A percentile compares a stretch with the other conserved stretches of the same genome.
Evolutionary conservation across 352 stramenopile species (phyloP).

Genomic region (Elongisporangium senticosum): DNA sequence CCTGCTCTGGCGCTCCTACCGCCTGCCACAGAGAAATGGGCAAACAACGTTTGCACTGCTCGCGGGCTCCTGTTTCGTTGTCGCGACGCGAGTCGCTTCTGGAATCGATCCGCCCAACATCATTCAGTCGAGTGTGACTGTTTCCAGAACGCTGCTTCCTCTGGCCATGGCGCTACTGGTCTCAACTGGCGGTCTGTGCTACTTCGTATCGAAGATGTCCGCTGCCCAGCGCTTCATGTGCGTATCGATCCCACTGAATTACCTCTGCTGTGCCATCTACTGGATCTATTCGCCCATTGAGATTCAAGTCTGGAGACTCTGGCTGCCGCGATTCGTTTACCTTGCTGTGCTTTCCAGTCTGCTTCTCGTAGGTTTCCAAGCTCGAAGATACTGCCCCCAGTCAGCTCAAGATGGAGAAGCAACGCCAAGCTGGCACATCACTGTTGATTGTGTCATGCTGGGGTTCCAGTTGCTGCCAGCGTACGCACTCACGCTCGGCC

Average conservation of each 20-base stretch:
- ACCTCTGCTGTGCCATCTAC: slow-evolving; percentile 31
- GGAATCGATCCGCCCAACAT: slow-evolving; percentile 61
- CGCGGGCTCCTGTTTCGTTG: slow-evolving; percentile 20
- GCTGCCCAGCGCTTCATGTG: slow-evolving; percentile 12
- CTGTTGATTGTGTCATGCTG: slow-evolving; percentile 21
- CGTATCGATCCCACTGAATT: slow-evolving; percentile 18
- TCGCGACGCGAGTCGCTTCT: slow-evolving; percentile 32
- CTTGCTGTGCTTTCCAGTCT: slow-evolving; percentile 18
- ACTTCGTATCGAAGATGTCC: slow-evolving; percentile 3
- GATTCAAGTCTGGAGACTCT: slow-evolving; percentile 32
- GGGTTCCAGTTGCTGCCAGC: slow-evolving; percentile 34
- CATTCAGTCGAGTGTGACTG: slow-evolving; percentile 41
- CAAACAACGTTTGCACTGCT: not conserved
- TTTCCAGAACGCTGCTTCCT: slow-evolving; percentile 32
- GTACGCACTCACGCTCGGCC: slow-evolving; percentile 61
- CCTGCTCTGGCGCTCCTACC: slow-evolving; percentile 24
- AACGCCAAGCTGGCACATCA: not conserved
- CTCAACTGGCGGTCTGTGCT: not conserved
- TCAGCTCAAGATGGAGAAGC: not conserved
- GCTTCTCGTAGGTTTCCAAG: slow-evolving; percentile 2
- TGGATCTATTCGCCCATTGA: slow-evolving; percentile 39
- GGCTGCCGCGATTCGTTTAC: slow-evolving; percentile 55
- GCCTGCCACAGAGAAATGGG: not conserved
- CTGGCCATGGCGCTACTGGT: slow-evolving; percentile 17
- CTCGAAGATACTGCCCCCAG: not conserved